These are phyloP conservation scores for Oryza officinalis DNA, from an alignment of 176 grass and related monocot genomes.

Conservation along the genomic window DNA sequence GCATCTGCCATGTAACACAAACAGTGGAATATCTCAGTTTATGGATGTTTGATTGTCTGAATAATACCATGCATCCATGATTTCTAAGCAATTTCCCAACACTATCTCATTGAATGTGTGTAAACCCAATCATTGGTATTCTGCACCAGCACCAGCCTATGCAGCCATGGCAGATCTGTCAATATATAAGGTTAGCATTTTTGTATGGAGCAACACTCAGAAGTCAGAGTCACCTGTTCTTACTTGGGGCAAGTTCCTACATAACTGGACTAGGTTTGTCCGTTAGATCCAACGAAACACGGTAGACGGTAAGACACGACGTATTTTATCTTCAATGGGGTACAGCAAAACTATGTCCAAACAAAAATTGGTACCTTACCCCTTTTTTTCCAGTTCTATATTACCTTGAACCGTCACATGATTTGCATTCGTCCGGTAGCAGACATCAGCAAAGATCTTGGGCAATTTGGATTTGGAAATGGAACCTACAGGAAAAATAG, in stretches of 20 bases:
- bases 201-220: too few species aligned
- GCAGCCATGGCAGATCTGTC: neutral
- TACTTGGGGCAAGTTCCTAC: too few species aligned
- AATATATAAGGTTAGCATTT: constrained; percentile 9
- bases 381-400: neutral
- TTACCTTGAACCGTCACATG: neutral
- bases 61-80: neutral
- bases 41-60: neutral
- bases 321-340: neutral
- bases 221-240: too few species aligned
- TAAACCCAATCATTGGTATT: neutral
- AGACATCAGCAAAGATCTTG: constrained; percentile 24
- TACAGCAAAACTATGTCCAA: neutral
- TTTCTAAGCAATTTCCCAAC: neutral
- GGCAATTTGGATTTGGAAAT: neutral
- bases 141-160: neutral
- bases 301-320: too few species aligned
- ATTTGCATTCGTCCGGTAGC: neutral
- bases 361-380: neutral
- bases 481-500: neutral
- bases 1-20: neutral
- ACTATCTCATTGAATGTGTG: neutral
- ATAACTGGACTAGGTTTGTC: too few species aligned
- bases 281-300: too few species aligned
- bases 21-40: neutral